Percentiles rank a stretch among this genome's conserved stretches.
These are phyloP conservation scores for Millerozyma acaciae DNA, from an alignment of 805 yeast genomes.

Conservation along the genomic window DNA sequence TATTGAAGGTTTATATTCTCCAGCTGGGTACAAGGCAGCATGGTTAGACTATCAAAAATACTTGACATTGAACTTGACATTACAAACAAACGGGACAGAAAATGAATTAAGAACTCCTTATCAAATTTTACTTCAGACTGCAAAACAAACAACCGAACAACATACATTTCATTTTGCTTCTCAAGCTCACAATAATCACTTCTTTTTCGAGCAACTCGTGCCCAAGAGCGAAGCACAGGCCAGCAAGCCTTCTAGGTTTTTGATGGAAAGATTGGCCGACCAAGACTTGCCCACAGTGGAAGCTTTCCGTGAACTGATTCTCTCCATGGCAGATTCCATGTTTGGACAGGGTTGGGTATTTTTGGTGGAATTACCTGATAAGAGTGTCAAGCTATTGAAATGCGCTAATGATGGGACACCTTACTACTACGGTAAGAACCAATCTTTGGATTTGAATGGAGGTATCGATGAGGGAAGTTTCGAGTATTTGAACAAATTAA, in stretches of 20 bases:
- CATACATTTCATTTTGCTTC: conserved; percentile 84
- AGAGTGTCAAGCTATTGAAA: conserved; percentile 49
- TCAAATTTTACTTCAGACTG: conserved; percentile 63
- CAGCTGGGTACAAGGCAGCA: conserved; percentile 63
- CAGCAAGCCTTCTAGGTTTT: conserved; percentile 35
- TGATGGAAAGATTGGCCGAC: conserved; percentile 35
- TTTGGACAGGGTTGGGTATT: conserved; percentile 76
- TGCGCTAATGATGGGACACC: conserved; percentile 79
- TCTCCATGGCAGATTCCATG: conserved; percentile 47
- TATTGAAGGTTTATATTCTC: conserved; percentile 60
- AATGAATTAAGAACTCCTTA: conserved; percentile 74
- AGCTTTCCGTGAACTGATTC: conserved; percentile 46
- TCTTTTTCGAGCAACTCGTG: conserved; percentile 67
- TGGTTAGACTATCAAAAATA: conserved; percentile 81
- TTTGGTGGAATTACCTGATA: conserved; percentile 61
- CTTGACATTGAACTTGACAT: conserved; percentile 55
- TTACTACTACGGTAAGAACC: conserved; percentile 64
- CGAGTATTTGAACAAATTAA: conserved; percentile 41
- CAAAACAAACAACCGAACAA: conserved; percentile 61
- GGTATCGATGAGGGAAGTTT: conserved; percentile 57
- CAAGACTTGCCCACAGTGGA: conserved; percentile 41
- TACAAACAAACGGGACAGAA: conserved; percentile 72
- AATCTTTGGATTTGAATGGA: conserved; percentile 71
- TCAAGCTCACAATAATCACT: conserved; percentile 88
- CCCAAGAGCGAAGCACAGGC: conserved; percentile 26